Conservation (phyloP, 306 rosid genomes). For the Malus fusca region DNA sequence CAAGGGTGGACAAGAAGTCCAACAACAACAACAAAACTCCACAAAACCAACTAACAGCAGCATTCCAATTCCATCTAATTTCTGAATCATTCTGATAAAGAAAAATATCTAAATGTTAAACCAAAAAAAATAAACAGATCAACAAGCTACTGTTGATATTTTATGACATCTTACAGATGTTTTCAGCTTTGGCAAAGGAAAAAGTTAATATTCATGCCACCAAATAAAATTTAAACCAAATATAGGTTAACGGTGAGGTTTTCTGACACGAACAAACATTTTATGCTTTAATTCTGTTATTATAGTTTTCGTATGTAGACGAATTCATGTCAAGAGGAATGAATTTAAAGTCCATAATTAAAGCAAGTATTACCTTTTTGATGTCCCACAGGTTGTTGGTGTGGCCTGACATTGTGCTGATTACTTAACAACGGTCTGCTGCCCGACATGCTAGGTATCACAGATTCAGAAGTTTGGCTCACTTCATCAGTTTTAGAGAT, state of each 20-base stretch:
- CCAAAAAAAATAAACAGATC: neutral
- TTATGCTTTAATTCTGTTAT: neutral
- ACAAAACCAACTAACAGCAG: neutral
- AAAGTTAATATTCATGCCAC: neutral
- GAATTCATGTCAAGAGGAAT: neutral
- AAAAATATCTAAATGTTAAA: too few relatives aligned
- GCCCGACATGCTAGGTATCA: constrained; percentile 40
- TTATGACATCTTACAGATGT: neutral
- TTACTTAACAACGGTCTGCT: constrained; percentile 47
- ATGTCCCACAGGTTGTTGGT: constrained; percentile 71
- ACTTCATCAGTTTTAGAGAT: constrained; percentile 53
- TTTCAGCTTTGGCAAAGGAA: neutral
- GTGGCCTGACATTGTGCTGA: constrained; percentile 53
- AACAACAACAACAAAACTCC: neutral
- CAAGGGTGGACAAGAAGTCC: neutral
- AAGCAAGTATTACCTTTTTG: constrained; percentile 64
- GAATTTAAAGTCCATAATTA: neutral
- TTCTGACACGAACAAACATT: neutral
- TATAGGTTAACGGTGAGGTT: neutral
- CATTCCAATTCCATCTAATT: too few relatives aligned
- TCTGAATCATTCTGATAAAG: too few relatives aligned
- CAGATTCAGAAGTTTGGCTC: constrained; percentile 54
- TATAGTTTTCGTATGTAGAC: neutral
- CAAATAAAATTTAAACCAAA: neutral
- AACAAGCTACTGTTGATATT: neutral